Evolutionary conservation across 1,139 yeast species (phyloP).

Genomic region (Diutina pseudorugosa): DNA sequence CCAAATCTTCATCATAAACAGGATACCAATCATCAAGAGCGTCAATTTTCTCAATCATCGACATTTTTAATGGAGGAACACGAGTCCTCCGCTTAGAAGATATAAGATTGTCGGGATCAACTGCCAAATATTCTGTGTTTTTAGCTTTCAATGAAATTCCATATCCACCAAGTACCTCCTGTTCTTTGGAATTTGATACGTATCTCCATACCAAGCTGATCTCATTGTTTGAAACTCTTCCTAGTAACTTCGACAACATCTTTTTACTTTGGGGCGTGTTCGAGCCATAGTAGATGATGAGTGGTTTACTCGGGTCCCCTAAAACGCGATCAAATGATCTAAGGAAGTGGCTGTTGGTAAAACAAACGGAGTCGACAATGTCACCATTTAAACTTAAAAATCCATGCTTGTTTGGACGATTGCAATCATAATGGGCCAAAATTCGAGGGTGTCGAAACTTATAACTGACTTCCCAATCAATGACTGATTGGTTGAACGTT

Average conservation of each 20-base stretch:
- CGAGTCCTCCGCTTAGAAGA: neutral
- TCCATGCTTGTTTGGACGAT: conserved; percentile 11
- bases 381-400: conserved; percentile 21
- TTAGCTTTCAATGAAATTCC: conserved; percentile 26
- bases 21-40: conserved; percentile 14
- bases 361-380: conserved; percentile 39
- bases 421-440: neutral
- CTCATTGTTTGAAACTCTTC: conserved; percentile 53
- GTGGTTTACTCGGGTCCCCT: conserved; percentile 28
- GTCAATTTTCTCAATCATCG: conserved; percentile 6
- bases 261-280: conserved; percentile 31
- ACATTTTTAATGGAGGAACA: conserved; percentile 8
- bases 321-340: conserved; percentile 47
- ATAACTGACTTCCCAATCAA: conserved; percentile 1
- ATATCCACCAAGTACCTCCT: conserved; percentile 39
- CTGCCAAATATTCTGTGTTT: conserved; percentile 2
- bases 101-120: neutral
- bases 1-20: conserved; percentile 17
- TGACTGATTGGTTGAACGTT: neutral
- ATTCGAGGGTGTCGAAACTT: conserved; percentile 2
- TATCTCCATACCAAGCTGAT: conserved; percentile 70
- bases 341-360: conserved; percentile 12
- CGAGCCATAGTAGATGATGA: conserved; percentile 40
- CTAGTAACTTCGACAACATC: conserved; percentile 44
- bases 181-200: conserved; percentile 19